Percentiles rank a stretch among this genome's conserved stretches.
Conservation (phyloP, 2,329 filamentous ascomycete genomes). For the Coniochaeta pulveracea region DNA sequence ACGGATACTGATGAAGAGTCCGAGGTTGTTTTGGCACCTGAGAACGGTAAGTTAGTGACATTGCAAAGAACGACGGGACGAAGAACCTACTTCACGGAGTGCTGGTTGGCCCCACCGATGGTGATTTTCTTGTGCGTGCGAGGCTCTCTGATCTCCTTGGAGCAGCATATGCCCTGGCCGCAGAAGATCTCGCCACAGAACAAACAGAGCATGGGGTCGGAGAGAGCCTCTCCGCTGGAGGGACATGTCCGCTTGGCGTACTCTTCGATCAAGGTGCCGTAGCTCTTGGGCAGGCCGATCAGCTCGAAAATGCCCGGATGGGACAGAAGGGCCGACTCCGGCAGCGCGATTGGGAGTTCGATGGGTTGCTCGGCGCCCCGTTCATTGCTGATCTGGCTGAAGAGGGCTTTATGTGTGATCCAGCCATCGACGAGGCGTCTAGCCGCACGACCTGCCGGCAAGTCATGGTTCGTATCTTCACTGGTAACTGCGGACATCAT, state of each 20-base stretch:
- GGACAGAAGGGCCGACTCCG: constrained; percentile 40
- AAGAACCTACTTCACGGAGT: constrained; percentile 64
- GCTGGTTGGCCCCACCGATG: constrained; percentile 81
- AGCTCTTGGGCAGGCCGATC: constrained; percentile 83
- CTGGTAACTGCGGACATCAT: constrained; percentile 55
- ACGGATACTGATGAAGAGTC: constrained; percentile 92
- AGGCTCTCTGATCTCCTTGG: constrained; percentile 35
- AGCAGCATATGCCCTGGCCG: constrained; percentile 85
- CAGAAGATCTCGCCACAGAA: constrained; percentile 97
- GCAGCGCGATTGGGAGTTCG: constrained; percentile 11
- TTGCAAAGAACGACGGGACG: background rate
- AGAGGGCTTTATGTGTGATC: constrained; percentile 51
- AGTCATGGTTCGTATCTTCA: too few relatives aligned
- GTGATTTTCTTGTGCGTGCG: constrained; percentile 26
- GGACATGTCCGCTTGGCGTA: constrained; percentile 75
- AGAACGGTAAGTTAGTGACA: constrained; percentile 13
- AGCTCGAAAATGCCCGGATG: constrained; percentile 93
- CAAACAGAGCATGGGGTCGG: constrained; percentile 83
- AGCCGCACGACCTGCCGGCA: too few relatives aligned
- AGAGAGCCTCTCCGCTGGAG: constrained; percentile 81
- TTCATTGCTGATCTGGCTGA: background rate
- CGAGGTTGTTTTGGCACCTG: constrained; percentile 80
- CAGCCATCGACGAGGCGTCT: constrained; percentile 52
- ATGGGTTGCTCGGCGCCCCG: constrained; percentile 2
- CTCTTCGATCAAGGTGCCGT: constrained; percentile 85